Conservation (phyloP, 371 early-diverging fungal genomes). For the Rhizomucor pusillus region DNA sequence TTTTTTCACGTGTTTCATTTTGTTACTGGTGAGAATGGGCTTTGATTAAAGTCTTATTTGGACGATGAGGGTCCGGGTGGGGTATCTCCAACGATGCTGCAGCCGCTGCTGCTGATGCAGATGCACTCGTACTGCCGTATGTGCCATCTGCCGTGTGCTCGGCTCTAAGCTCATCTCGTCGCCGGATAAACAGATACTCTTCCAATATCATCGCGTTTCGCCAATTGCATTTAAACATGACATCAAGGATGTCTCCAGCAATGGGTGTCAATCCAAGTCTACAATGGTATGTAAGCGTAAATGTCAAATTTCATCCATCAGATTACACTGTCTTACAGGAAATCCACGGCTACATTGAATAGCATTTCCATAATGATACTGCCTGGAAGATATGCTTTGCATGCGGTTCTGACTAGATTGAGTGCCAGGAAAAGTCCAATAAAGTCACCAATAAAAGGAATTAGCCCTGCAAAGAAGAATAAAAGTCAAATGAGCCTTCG, state of each 20-base stretch:
- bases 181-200: slow-evolving; percentile 35
- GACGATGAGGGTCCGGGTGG: no score
- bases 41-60: no score
- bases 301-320: not conserved
- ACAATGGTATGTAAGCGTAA: not conserved
- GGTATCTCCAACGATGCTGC: no score
- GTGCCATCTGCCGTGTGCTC: slow-evolving; percentile 22
- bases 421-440: slow-evolving; percentile 35
- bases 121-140: slow-evolving; percentile 7
- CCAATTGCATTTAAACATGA: slow-evolving; percentile 47
- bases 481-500: not conserved
- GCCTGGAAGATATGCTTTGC: slow-evolving; percentile 35
- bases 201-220: slow-evolving; percentile 46
- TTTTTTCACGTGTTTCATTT: no score
- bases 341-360: slow-evolving; percentile 45
- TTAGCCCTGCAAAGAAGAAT: slow-evolving; percentile 28
- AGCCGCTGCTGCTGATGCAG: no score
- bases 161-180: slow-evolving; percentile 33
- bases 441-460: slow-evolving; percentile 50
- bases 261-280: slow-evolving; percentile 45
- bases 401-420: slow-evolving; percentile 33
- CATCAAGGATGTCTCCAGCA: slow-evolving; percentile 48
- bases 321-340: slow-evolving; percentile 15
- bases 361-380: slow-evolving; percentile 39
- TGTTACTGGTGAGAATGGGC: no score